Evolutionary conservation across 768 basidiomycete species (phyloP).

Genomic region (Pleurotus salmoneostramineus): DNA sequence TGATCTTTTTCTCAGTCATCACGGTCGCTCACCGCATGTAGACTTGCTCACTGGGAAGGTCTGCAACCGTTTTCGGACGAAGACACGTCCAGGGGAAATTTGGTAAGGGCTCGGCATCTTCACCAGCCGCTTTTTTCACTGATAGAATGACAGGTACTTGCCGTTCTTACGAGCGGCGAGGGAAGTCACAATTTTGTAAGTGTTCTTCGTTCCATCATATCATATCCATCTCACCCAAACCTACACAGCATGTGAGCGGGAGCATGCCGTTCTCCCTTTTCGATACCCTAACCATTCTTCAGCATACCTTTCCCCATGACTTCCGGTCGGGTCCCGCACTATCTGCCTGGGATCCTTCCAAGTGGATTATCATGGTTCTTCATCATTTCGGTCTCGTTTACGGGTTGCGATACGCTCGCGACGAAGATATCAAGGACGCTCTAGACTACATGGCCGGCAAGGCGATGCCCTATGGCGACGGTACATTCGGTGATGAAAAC

Average conservation of each 20-base stretch:
- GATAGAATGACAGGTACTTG: conserved; percentile 45
- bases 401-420: conserved; percentile 44
- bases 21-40: conserved; percentile 16
- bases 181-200: conserved; percentile 77
- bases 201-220: background rate
- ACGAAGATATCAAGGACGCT: conserved; percentile 47
- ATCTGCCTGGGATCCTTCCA: conserved; percentile 76
- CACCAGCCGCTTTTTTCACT: background rate
- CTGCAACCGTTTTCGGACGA: conserved; percentile 80
- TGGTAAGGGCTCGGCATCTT: conserved; percentile 36
- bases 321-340: conserved; percentile 63
- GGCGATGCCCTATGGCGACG: conserved; percentile 11
- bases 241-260: conserved; percentile 38
- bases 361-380: conserved; percentile 66
- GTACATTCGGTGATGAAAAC: conserved; percentile 22
- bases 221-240: background rate
- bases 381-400: conserved; percentile 42
- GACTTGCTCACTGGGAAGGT: conserved; percentile 79
- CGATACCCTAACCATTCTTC: background rate
- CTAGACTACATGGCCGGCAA: conserved; percentile 44
- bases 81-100: conserved; percentile 70
- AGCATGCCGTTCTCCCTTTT: background rate
- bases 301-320: conserved; percentile 80
- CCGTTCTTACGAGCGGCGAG: conserved; percentile 70
- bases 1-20: background rate